Base-by-base conservation (phyloP, 2,329 filamentous ascomycete species). In the Endocalyx cinctus region DNA sequence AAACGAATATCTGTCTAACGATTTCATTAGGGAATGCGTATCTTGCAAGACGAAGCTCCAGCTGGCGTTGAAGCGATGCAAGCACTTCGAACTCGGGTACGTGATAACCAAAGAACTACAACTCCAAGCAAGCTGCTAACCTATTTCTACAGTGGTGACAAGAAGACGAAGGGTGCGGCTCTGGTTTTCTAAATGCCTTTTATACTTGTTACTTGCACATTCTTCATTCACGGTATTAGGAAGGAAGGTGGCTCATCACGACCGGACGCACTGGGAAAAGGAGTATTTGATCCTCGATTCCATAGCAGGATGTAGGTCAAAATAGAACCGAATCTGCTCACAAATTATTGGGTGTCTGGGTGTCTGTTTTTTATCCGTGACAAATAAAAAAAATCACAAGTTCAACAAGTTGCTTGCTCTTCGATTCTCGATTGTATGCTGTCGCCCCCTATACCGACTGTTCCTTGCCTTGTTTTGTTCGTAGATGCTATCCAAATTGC, bases 161-260 rank as follows among this genome's bases (percentile, higher is more conserved):
- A 98, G 89, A 98, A 98, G 87, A 98, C 92, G 62, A 98, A 98
- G 88, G 92, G 92, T 84, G 92, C 92, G 61, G 92, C 92, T 72
- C 82, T 98, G 64, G 92, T 98, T 63, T 98, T 98, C 82, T 98
- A 95, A 46, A 35, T 30, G 18, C 14, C 28, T 70, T 62, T 59
- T 54, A 53, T 48, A 37, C 57, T 60, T 52, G 57, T 55, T 55
- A 59, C 54, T 60, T 56, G 46, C 58, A 57, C 42, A 39, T 48
- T 58, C 64, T 55, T 62, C 55, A 54, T 64, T 62, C 59, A 55
- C 59, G 60, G 64, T 59, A 66, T 65, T 61, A 65, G 45, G 43
- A 27, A 27, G 17, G 15, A 27, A 16, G 52, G 50, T 63, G 66
- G 64, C 67, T 60, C 49, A 63, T 59, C 39, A 48, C 60, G 66